phyloP scores from a whole-genome alignment of 2,329 filamentous ascomycete genomes.

The Fulvia fulva region DNA sequence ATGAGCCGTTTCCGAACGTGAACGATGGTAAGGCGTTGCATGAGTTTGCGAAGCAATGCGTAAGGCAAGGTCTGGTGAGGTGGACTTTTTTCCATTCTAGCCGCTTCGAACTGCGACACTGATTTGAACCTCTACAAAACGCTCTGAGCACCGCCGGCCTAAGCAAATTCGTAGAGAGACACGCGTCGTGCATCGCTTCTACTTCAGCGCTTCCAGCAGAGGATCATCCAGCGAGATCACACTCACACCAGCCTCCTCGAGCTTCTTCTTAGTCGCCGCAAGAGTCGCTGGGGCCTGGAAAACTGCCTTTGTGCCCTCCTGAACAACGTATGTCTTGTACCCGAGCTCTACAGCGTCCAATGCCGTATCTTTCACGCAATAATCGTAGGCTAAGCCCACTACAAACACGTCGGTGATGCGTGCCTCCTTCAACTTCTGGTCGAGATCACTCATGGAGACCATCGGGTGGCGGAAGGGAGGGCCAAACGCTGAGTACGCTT shows the following conservation, averaged over 20 bases:
- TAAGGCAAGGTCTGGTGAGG: background rate
- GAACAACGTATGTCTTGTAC: constrained; percentile 71
- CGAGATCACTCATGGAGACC: constrained; percentile 60
- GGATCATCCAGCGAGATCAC: background rate
- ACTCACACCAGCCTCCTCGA: background rate
- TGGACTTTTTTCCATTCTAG: background rate
- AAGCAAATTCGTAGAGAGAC: no score
- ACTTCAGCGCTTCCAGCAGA: background rate
- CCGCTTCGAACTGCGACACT: no score
- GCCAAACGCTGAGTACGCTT: constrained; percentile 93
- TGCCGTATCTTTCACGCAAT: constrained; percentile 80
- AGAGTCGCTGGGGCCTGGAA: constrained; percentile 56
- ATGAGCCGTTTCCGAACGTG: constrained; percentile 20
- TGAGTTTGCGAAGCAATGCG: background rate
- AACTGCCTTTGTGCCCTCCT: constrained; percentile 74
- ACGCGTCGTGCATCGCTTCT: no score
- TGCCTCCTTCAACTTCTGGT: constrained; percentile 51
- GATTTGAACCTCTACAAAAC: no score
- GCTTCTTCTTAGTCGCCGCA: constrained; percentile 44
- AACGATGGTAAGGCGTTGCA: constrained; percentile 14
- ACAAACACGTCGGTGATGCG: constrained; percentile 76
- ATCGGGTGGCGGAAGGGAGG: constrained; percentile 66
- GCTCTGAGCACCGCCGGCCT: no score
- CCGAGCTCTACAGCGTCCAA: constrained; percentile 72
- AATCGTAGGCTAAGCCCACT: constrained; percentile 82